phyloP scores from a whole-genome alignment of 148 eudicot species.

The Chenopodium berlandieri region DNA sequence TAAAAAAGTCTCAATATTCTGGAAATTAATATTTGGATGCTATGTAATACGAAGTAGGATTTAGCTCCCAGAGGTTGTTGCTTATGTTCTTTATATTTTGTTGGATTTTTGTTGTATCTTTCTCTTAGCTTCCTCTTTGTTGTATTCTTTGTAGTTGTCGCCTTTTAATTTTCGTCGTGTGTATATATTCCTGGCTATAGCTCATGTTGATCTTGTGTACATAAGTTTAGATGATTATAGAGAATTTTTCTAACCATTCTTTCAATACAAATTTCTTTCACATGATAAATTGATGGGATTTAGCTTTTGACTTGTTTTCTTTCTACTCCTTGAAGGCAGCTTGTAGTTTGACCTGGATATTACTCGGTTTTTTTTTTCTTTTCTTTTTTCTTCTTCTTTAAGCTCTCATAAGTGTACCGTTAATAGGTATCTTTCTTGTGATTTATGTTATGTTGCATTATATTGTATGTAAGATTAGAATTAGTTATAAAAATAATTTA shows the following conservation, averaged over 20 bases:
- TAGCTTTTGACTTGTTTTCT: not conserved
- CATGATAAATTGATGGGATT: conserved; percentile 8
- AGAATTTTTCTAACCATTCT: conserved; percentile 19
- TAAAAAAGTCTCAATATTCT: conserved; percentile 26
- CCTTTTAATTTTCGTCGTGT: not conserved
- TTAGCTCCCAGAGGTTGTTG: conserved; percentile 29
- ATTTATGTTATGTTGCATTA: too few relatives aligned
- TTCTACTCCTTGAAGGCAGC: not conserved
- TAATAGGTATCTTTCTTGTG: too few relatives aligned
- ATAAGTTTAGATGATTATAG: conserved; percentile 23
- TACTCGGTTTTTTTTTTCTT: too few relatives aligned
- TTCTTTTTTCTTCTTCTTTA: too few relatives aligned
- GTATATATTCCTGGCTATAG: not conserved
- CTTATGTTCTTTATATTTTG: conserved; percentile 18
- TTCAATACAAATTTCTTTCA: conserved; percentile 18
- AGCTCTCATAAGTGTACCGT: too few relatives aligned
- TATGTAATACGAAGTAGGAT: conserved; percentile 38
- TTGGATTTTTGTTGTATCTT: conserved; percentile 32
- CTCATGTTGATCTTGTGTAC: conserved; percentile 20
- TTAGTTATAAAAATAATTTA: too few relatives aligned
- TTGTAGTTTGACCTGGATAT: too few relatives aligned
- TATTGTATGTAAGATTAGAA: too few relatives aligned
- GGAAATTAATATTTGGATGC: conserved; percentile 28
- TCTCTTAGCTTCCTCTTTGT: conserved; percentile 11
- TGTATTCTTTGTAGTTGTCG: conserved; percentile 14